Evolutionary conservation across 129 eudicot genomes (phyloP).

Genomic region (Chrysanthemum makinoi): DNA sequence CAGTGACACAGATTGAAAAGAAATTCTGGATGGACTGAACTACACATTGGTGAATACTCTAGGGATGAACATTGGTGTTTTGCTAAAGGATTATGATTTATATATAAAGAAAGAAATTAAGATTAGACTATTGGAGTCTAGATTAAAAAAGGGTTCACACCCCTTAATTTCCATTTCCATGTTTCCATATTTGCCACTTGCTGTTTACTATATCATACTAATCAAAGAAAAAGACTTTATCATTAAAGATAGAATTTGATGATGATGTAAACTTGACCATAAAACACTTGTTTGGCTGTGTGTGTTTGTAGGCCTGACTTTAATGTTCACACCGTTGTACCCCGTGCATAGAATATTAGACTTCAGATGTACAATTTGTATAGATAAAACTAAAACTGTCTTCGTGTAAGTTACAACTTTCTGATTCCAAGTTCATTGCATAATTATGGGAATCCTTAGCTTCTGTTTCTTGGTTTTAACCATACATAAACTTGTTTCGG

Average conservation of each 20-base stretch:
- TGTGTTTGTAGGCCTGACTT: conserved; percentile 27
- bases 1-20: background rate
- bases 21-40: background rate
- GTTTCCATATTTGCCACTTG: conserved; percentile 30
- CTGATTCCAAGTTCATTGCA: conserved; percentile 5
- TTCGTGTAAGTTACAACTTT: conserved; percentile 8
- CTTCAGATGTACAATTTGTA: conserved; percentile 7
- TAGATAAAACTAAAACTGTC: conserved; percentile 9
- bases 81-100: background rate
- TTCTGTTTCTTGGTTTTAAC: conserved; percentile 39
- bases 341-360: conserved; percentile 24
- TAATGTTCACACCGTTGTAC: conserved; percentile 25
- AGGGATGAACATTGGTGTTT: conserved; percentile 2
- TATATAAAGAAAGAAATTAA: conserved; percentile 20
- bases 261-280: conserved; percentile 32
- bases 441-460: conserved; percentile 46
- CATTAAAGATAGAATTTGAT: conserved; percentile 16
- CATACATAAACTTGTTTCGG: conserved; percentile 33
- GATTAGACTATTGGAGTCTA: conserved; percentile 21
- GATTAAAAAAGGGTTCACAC: conserved; percentile 12
- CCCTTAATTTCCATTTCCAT: conserved; percentile 21
- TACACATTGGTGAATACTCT: conserved; percentile 13
- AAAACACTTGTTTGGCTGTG: conserved; percentile 26
- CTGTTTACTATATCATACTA: conserved; percentile 16
- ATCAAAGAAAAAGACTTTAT: conserved; percentile 23